Conservation (phyloP, 1,284 basidiomycete genomes). For the Apiotrichum gracile region DNA sequence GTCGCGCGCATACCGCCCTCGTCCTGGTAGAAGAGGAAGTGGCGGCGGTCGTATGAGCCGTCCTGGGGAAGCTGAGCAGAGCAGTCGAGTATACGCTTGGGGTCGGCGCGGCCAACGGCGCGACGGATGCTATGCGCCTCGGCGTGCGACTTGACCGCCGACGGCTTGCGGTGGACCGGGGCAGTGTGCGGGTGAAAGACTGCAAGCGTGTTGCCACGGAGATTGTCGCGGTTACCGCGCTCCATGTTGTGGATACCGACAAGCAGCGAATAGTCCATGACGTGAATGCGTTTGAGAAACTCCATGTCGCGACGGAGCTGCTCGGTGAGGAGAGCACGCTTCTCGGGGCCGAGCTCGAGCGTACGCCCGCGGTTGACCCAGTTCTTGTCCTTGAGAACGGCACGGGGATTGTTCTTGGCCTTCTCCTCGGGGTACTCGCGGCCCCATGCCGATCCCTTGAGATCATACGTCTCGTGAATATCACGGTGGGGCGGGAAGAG, state of each 20-base stretch:
- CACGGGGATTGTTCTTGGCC: slow-evolving; percentile 69
- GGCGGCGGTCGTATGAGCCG: slow-evolving; percentile 64
- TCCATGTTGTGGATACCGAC: slow-evolving; percentile 91
- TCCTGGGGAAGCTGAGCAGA: slow-evolving; percentile 60
- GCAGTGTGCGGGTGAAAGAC: slow-evolving; percentile 66
- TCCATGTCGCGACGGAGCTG: slow-evolving; percentile 82
- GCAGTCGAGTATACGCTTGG: slow-evolving; percentile 59
- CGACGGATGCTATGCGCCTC: slow-evolving; percentile 78
- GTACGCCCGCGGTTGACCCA: slow-evolving; percentile 78
- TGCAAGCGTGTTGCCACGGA: slow-evolving; percentile 80
- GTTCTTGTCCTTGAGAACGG: slow-evolving; percentile 92
- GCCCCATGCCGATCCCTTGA: slow-evolving; percentile 91
- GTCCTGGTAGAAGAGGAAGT: slow-evolving; percentile 93
- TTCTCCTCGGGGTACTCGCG: slow-evolving; percentile 83
- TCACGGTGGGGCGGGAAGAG: slow-evolving; percentile 96
- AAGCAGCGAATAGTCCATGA: slow-evolving; percentile 96
- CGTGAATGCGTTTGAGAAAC: slow-evolving; percentile 71
- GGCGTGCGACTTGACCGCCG: slow-evolving; percentile 56
- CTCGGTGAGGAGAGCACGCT: slow-evolving; percentile 79
- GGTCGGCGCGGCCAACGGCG: slow-evolving; percentile 76
- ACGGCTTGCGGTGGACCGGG: slow-evolving; percentile 54
- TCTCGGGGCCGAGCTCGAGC: slow-evolving; percentile 89
- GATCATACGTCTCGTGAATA: slow-evolving; percentile 94
- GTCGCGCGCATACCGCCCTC: slow-evolving; percentile 90
- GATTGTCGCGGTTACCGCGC: slow-evolving; percentile 83